Base-by-base conservation (phyloP, 305 asterid species). In the Fraxinus ornus region DNA sequence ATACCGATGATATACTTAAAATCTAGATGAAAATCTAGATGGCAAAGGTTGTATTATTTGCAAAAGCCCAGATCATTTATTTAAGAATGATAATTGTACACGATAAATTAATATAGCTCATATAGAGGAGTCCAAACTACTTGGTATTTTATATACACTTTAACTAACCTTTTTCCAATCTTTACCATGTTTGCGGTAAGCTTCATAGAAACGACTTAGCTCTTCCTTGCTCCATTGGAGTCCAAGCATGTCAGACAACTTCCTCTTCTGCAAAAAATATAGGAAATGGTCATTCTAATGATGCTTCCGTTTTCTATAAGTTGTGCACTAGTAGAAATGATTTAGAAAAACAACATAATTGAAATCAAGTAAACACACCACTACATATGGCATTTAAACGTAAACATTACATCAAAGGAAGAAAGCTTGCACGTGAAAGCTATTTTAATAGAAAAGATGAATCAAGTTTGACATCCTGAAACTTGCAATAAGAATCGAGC, bases 91-190 rank as follows among this genome's bases (percentile, higher is more conserved):
- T 62, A 80, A 64, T 39, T 37, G 60, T 68, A 76, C 60, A 83
- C 66, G 79, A 80, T 71, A 80, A 49, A 80, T 78, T 68, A 24
- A 47, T 26, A 68, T 49, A 66, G 37, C 35, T 44, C 57, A 4
- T 28, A 32, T 57, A 28, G 36, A 47, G 36, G 68, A 6, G 36
- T 44, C 35, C 35, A 32, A 77, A 21, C 28, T 74, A 52, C 78
- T 7, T 9, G 39, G 57, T 73, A 70, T 60, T 39, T 39, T 75
- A 78, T 75, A 41, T 39, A 80, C 62, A 77, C 57, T 72, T 52
- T 71, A 83, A 85, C 95, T 71, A 33, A 95, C 98, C 99, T 95
- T 95, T 90, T 91, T 94, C 97, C 97, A 95, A 81, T 95, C 96
- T 92, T 90, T 93, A 64, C 95, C 94, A 83, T 91, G 82, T 87